Conservation (phyloP, 331 rosid genomes). For the Pyrus hybrid region DNA sequence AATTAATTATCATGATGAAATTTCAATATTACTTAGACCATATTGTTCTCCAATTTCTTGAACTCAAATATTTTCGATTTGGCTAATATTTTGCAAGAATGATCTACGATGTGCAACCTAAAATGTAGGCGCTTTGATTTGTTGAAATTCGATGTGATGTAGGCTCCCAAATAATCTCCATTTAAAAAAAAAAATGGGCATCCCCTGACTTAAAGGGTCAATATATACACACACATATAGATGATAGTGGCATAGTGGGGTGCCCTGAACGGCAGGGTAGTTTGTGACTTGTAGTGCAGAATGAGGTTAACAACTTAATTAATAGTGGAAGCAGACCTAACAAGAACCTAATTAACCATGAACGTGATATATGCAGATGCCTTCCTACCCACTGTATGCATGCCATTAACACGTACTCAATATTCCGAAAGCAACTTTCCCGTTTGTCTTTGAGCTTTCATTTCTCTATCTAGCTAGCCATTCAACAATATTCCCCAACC, state of each 20-base stretch:
- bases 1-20: too few species aligned
- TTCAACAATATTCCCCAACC: background rate
- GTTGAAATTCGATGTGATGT: too few species aligned
- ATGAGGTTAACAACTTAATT: background rate
- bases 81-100: too few species aligned
- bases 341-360: background rate
- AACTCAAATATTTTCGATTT: too few species aligned
- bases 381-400: background rate
- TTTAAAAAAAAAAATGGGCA: too few species aligned
- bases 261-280: background rate
- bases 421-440: background rate
- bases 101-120: too few species aligned
- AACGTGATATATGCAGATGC: background rate
- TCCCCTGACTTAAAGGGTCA: background rate
- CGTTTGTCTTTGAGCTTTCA: slow-evolving; percentile 5
- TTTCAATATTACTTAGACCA: too few species aligned
- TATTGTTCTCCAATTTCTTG: too few species aligned
- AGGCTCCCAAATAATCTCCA: too few species aligned
- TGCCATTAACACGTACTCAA: background rate
- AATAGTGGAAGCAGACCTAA: background rate
- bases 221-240: too few species aligned
- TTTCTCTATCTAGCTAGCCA: background rate
- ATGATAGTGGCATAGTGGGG: background rate
- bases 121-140: accelerated
- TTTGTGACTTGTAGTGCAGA: background rate